A percentile compares a stretch with the other conserved stretches of the same genome.
These are phyloP conservation scores for Aspergillus coremiiformis DNA, from an alignment of 495 filamentous ascomycete genomes.

Conservation along the genomic window DNA sequence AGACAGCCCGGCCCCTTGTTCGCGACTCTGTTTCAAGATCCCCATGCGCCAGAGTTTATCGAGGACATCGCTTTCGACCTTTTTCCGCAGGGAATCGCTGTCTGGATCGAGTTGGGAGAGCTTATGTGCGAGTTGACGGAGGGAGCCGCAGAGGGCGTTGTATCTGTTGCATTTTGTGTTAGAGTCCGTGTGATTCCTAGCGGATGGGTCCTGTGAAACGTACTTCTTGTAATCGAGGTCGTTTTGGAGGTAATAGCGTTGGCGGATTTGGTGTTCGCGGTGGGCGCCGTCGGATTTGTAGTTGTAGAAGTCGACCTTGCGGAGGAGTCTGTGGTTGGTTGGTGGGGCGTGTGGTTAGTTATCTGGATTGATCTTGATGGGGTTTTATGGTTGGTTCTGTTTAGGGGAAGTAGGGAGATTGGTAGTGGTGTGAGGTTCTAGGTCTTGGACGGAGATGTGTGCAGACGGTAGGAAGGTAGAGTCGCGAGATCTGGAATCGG, in stretches of 20 bases:
- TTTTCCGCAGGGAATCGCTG: conserved; percentile 63
- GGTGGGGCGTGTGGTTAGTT: conserved; percentile 2
- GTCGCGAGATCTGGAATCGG: neutral
- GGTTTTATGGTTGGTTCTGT: neutral
- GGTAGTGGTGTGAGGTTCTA: too few relatives aligned
- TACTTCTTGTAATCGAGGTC: conserved; percentile 83
- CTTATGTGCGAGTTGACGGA: conserved; percentile 82
- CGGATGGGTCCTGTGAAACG: neutral
- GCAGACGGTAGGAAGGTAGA: too few relatives aligned
- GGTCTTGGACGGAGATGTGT: too few relatives aligned
- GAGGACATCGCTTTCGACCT: conserved; percentile 74
- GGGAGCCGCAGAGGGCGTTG: conserved; percentile 75
- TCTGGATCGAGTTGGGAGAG: conserved; percentile 70
- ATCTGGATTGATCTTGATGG: conserved; percentile 6
- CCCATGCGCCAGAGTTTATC: conserved; percentile 91
- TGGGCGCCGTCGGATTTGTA: conserved; percentile 85
- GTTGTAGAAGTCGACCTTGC: conserved; percentile 91
- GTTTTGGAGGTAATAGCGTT: conserved; percentile 84
- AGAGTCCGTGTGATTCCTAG: neutral
- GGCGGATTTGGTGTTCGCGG: conserved; percentile 67
- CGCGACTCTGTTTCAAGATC: conserved; percentile 59
- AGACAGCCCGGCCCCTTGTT: conserved; percentile 54
- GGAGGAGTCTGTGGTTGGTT: conserved; percentile 51
- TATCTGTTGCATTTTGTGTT: neutral
- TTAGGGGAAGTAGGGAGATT: neutral